Percentiles rank a stretch among this genome's conserved stretches.
Evolutionary conservation across 2,329 filamentous ascomycete genomes (phyloP).

Genomic region (Phyllosticta paracitricarpa): DNA sequence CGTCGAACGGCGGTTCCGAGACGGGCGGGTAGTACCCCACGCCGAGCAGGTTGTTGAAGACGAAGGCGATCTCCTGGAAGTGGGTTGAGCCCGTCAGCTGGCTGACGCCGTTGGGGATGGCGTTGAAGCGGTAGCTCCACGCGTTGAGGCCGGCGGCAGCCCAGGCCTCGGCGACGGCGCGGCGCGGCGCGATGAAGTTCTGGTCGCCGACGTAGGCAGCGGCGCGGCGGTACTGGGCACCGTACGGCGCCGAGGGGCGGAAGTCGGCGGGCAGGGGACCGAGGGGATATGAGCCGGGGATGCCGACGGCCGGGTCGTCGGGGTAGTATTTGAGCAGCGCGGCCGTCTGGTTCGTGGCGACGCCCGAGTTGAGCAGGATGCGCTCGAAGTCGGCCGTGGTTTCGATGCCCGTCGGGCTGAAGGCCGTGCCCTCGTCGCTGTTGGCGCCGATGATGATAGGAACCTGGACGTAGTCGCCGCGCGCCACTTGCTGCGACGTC

Average conservation of each 20-base stretch:
- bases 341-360: conserved; percentile 18
- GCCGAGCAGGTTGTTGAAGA: conserved; percentile 37
- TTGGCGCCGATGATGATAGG: conserved; percentile 56
- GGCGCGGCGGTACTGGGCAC: conserved; percentile 41
- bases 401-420: conserved; percentile 45
- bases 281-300: conserved; percentile 3
- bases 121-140: conserved; percentile 56
- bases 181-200: conserved; percentile 46
- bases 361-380: conserved; percentile 24
- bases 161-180: conserved; percentile 44
- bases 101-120: conserved; percentile 36
- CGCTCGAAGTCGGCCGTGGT: conserved; percentile 43
- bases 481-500: conserved; percentile 43
- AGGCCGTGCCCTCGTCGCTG: conserved; percentile 54
- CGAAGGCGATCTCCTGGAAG: conserved; percentile 42
- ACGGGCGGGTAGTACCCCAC: conserved; percentile 30
- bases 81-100: conserved; percentile 40
- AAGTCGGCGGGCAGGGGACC: conserved; percentile 8
- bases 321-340: conserved; percentile 22
- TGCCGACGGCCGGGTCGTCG: conserved; percentile 9
- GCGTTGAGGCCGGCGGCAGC: conserved; percentile 38
- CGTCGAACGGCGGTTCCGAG: conserved; percentile 23
- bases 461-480: conserved; percentile 53
- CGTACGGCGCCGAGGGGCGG: conserved; percentile 13
- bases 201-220: conserved; percentile 45